Evolutionary conservation across 306 rosid species (phyloP), one percentile per base, ranked within the genome.

Genomic region (Albizia julibrissin): DNA sequence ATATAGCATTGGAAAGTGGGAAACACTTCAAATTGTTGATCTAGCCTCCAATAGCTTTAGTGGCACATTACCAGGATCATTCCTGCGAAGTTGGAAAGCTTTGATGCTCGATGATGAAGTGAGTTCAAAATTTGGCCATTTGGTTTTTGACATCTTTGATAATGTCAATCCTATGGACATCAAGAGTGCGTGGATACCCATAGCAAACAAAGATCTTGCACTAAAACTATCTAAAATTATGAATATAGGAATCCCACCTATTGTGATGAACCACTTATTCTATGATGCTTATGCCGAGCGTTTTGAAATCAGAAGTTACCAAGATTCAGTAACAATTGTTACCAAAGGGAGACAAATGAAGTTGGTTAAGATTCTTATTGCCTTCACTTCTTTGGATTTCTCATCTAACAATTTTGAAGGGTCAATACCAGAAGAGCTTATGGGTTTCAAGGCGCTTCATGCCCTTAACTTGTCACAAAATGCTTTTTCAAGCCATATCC

Each of bases 341-440:
- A 10, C 0, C 26, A 90, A 87, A 74, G 88, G 87, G 37, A 34
- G 10, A 3, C 37, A 19, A 7, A 8, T 56, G 42, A 56, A 73
- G 29, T 5, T 85, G 24, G 65, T n/a, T 3, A 88, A 79, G 67
- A 86, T 81, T 16, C 70, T 69, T 0, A 76, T 43, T 0, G 10
- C 64, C 27, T 72, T 40, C 56, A 89, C 74, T 27, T 76, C 78
- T 0, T 7, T 91, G 31, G 91, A 88, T 12, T 24, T 88, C 21
- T 89, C 92, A 12, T 62, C 67, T 46, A 89, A 89, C 66, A 18
- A 73, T 3, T 74, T 85, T 52, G 59, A 62, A 2, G 90, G 90
- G 15, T 12, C 21, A 46, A 87, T 89, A 81, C 89, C 89, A n/a
- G 33, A 76, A n/a, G 86, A 62, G 29, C 27, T 89, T 0, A 76